A percentile compares a stretch with the other conserved stretches of the same genome.
These are phyloP conservation scores for Xylaria bambusicola DNA, from an alignment of 495 filamentous ascomycete species.

Conservation along the genomic window DNA sequence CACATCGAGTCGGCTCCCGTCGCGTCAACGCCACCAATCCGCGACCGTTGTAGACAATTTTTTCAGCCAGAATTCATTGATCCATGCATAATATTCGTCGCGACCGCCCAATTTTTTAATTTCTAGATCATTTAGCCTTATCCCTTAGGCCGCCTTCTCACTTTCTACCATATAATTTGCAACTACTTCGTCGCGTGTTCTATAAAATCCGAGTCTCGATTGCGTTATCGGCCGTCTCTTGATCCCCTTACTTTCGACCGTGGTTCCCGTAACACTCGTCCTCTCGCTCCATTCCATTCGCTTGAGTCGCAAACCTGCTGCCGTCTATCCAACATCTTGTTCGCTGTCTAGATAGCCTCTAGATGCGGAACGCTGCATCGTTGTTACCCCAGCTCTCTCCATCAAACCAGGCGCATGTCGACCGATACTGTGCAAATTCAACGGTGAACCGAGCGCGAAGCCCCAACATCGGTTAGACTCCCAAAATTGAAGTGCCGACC, in stretches of 20 bases:
- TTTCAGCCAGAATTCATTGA: not conserved
- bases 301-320: not conserved
- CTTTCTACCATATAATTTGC: too few relatives aligned
- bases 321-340: not conserved
- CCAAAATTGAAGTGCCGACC: too few relatives aligned
- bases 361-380: constrained; percentile 17
- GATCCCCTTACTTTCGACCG: too few relatives aligned
- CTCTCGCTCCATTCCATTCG: too few relatives aligned
- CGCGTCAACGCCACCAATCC: not conserved
- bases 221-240: too few relatives aligned
- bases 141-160: too few relatives aligned
- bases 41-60: too few relatives aligned
- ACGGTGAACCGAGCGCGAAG: constrained; percentile 33
- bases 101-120: not conserved
- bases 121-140: not conserved
- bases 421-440: constrained; percentile 14
- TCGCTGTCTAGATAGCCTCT: constrained; percentile 11
- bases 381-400: not conserved
- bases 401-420: constrained; percentile 30
- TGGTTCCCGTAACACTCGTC: too few relatives aligned
- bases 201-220: not conserved
- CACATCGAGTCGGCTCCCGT: not conserved
- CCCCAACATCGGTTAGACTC: not conserved
- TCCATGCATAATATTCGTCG: not conserved
- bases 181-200: not conserved